Evolutionary conservation across 345 rosid species (phyloP), one percentile per base, ranked within the genome.

Genomic region (Melaleuca alternifolia): DNA sequence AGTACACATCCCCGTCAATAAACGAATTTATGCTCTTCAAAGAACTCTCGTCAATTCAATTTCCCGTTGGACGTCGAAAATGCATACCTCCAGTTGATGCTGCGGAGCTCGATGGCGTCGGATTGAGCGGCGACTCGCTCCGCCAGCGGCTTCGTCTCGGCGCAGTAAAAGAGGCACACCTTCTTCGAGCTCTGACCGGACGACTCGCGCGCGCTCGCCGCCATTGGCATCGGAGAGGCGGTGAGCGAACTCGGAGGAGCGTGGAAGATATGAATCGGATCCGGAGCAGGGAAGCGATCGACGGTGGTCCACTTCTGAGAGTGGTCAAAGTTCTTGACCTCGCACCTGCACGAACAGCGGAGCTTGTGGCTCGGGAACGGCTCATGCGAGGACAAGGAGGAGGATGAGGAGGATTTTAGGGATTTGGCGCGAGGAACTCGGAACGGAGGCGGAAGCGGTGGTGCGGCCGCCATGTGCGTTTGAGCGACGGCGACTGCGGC

Each of bases 41-140:
- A 28, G 59, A 51, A 50, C 51, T 26, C 23, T 51, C 3, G 4
- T 82, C 76, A 57, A 37, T 51, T 24, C 52, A 82, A 56, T 50
- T 52, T 9, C 46, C 16, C n/a, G 46, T 28, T 33, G 79, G 61
- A 48, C 50, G 24, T 20, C 65, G 51, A 77, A 84, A 16, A 13
- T 28, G 12, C 65, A 85, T 88, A 97, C 99, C 96, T 93, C 99
- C 99, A 97, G 81, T 88, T 93, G 88, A 97, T 96, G 93, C 91
- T 89, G 48, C 96, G 94, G 48, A 95, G 96, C 91, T 97, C 98
- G 28, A 97, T 96, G 65, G 94, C 90, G 88, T 97, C 99, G 13
- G 97, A 96, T 82, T 91, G 87, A 2, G 92, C 87, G 23, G 97
- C 96, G 59, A 96, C 87, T 86, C 95, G 91, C 94, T 95, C 93